phyloP scores from a whole-genome alignment of 208 protist genomes.

The Trypanosoma melophagium region DNA sequence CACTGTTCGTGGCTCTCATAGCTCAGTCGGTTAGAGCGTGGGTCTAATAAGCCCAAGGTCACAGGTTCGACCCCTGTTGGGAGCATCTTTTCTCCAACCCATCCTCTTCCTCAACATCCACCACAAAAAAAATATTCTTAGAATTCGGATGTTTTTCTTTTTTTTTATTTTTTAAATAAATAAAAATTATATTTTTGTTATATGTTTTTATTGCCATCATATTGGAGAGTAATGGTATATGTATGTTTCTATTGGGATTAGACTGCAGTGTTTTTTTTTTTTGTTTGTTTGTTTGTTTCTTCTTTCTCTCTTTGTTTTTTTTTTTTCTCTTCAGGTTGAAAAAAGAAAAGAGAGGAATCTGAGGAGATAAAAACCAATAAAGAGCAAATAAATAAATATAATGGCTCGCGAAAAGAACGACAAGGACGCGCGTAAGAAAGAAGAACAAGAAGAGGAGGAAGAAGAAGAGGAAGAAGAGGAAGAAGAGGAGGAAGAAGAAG shows the following conservation, averaged over 20 bases:
- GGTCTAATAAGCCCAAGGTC: slow-evolving; percentile 6
- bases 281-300: neutral
- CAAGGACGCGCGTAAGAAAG: slow-evolving; percentile 13
- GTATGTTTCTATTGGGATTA: too few relatives aligned
- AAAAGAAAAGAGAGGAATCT: slow-evolving; percentile 7
- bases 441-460: slow-evolving; percentile 34
- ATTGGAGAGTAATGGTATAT: too few relatives aligned
- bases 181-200: too few relatives aligned
- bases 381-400: too few relatives aligned
- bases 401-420: slow-evolving; percentile 45
- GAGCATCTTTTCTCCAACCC: slow-evolving; percentile 11
- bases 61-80: slow-evolving; percentile 13
- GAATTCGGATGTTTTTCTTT: too few relatives aligned
- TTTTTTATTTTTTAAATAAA: too few relatives aligned
- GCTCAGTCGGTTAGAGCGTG: slow-evolving; percentile 9
- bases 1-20: neutral
- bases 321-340: neutral
- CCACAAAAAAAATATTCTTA: too few relatives aligned
- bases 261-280: slow-evolving; percentile 13
- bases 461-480: slow-evolving; percentile 73
- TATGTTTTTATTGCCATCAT: too few relatives aligned
- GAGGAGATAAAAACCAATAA: too few relatives aligned
- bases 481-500: slow-evolving; percentile 74
- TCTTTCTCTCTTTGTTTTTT: neutral
- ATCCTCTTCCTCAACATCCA: neutral